phyloP scores from a whole-genome alignment of 1,139 yeast genomes.

The Debaryomycetaceae sp. region DNA sequence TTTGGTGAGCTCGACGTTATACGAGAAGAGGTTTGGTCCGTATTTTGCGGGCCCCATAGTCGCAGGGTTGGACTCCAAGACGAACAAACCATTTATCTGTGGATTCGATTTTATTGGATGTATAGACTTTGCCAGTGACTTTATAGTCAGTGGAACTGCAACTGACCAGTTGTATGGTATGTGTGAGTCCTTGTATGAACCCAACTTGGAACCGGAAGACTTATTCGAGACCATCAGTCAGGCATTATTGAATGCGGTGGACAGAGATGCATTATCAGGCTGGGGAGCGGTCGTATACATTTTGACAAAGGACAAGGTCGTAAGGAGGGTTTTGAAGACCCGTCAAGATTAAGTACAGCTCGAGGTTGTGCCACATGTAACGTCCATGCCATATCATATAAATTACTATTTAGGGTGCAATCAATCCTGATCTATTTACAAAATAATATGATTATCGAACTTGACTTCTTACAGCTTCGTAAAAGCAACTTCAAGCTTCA shows the following conservation, averaged over 20 bases:
- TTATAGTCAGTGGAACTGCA: constrained; percentile 97
- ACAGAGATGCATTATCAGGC: constrained; percentile 95
- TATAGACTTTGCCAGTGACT: constrained; percentile 92
- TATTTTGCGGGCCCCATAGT: constrained; percentile 96
- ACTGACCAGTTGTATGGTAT: constrained; percentile 94
- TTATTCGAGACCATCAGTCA: constrained; percentile 95
- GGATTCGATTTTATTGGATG: constrained; percentile 97
- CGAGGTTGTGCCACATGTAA: not conserved
- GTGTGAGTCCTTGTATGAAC: constrained; percentile 98
- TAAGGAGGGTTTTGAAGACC: constrained; percentile 82
- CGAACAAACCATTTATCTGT: constrained; percentile 84
- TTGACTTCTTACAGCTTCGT: too few relatives aligned
- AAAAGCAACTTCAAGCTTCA: too few relatives aligned
- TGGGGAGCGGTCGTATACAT: constrained; percentile 98
- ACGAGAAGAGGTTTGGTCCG: constrained; percentile 93
- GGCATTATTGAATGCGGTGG: constrained; percentile 89
- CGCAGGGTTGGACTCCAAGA: constrained; percentile 85
- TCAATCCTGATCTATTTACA: not conserved
- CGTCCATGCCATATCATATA: not conserved
- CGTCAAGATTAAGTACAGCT: constrained; percentile 66
- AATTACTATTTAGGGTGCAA: not conserved
- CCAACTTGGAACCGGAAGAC: constrained; percentile 89
- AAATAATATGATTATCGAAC: too few relatives aligned
- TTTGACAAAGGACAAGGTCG: constrained; percentile 87
- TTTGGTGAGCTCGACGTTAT: constrained; percentile 83